Evolutionary conservation across 257 asterid genomes (phyloP).

Genomic region (Rauvolfia tetraphylla): DNA sequence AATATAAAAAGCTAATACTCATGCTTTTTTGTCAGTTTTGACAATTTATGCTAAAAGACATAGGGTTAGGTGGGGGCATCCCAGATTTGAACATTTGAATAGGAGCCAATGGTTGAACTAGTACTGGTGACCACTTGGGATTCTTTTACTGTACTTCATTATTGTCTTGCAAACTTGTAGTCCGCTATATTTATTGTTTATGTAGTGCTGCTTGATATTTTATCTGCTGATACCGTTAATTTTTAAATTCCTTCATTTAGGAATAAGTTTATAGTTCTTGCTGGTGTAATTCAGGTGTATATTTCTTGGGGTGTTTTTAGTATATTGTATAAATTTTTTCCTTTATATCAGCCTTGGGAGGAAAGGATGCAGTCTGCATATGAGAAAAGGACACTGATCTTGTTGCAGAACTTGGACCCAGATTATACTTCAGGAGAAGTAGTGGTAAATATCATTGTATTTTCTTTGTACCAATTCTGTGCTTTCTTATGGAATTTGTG

Average conservation of each 20-base stretch:
- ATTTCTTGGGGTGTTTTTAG: conserved; percentile 1
- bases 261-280: neutral
- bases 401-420: conserved; percentile 73
- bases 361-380: conserved; percentile 51
- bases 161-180: neutral
- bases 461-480: neutral
- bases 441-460: conserved; percentile 43
- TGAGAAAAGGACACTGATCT: conserved; percentile 51
- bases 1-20: neutral
- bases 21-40: neutral
- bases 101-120: neutral
- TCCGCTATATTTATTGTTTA: neutral
- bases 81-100: neutral
- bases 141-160: neutral
- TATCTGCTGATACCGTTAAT: neutral
- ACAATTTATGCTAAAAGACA: neutral
- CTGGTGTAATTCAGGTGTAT: neutral
- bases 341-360: conserved; percentile 60
- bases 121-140: neutral
- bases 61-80: neutral
- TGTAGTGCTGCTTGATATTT: neutral
- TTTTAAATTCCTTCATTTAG: neutral
- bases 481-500: neutral
- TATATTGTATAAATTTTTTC: conserved; percentile 2
- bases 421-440: conserved; percentile 76